Conservation (phyloP, 2,329 filamentous ascomycete genomes). For the Eutypella sp. region DNA sequence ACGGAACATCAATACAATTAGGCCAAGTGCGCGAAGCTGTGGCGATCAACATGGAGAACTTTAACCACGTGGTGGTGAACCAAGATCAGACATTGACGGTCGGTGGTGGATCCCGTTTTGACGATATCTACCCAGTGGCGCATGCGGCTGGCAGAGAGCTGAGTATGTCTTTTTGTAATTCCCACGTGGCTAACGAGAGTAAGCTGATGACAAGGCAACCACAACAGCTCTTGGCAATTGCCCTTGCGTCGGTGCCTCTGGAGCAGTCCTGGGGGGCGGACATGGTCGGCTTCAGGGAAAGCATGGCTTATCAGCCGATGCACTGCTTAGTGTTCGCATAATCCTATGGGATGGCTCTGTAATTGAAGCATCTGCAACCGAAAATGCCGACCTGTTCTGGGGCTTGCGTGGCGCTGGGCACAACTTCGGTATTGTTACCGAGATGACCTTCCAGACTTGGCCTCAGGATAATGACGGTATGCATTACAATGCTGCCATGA, state of each 20-base stretch:
- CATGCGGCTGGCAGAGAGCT: conserved; percentile 9
- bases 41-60: conserved; percentile 9
- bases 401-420: conserved; percentile 40
- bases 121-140: conserved; percentile 5
- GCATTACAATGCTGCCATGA: conserved; percentile 9
- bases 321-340: conserved; percentile 33
- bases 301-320: conserved; percentile 36
- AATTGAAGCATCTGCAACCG: conserved; percentile 20
- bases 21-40: conserved; percentile 6
- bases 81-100: conserved; percentile 6
- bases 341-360: conserved; percentile 34
- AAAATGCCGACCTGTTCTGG: conserved; percentile 38
- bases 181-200: not conserved
- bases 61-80: conserved; percentile 7
- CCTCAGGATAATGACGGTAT: conserved; percentile 5
- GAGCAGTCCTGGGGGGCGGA: conserved; percentile 36
- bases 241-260: conserved; percentile 5
- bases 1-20: conserved; percentile 8
- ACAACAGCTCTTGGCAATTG: conserved; percentile 3
- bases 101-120: conserved; percentile 5
- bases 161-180: conserved; percentile 2
- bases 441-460: conserved; percentile 7
- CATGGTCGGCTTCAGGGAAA: conserved; percentile 38
- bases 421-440: conserved; percentile 34
- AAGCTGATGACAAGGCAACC: not conserved